Evolutionary conservation across 371 early-diverging fungal species (phyloP).

Genomic region (Syncephalastrum racemosum): DNA sequence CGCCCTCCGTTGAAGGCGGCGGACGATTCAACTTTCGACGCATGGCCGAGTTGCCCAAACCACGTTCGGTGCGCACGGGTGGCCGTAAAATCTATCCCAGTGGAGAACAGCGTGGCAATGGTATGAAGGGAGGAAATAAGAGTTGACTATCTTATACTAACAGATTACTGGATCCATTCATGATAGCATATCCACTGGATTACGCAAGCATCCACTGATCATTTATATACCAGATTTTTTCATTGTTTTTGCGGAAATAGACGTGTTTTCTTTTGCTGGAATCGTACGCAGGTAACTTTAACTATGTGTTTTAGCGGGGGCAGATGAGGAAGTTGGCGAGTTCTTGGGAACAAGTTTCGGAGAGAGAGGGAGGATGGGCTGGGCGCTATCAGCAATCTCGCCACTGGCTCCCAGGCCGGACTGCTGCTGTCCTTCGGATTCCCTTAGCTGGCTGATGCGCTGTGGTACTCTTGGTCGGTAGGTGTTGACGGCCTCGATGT

Average conservation of each 20-base stretch:
- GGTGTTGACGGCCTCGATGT: conserved; percentile 74
- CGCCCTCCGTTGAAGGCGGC: conserved; percentile 33
- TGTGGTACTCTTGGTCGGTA: background rate
- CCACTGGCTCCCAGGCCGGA: conserved; percentile 36
- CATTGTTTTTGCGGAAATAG: background rate
- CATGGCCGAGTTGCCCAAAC: conserved; percentile 30
- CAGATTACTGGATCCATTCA: background rate
- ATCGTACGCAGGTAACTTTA: background rate
- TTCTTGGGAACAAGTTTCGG: conserved; percentile 10
- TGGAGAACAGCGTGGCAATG: conserved; percentile 38
- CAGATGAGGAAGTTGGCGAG: background rate
- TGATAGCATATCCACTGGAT: conserved; percentile 28
- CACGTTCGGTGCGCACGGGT: conserved; percentile 19
- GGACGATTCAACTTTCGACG: conserved; percentile 39
- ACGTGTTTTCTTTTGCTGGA: background rate
- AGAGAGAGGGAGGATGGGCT: conserved; percentile 13
- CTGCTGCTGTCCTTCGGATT: too few species aligned
- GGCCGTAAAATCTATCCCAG: conserved; percentile 35
- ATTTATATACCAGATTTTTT: background rate
- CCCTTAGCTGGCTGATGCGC: background rate
- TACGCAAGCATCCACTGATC: conserved; percentile 16
- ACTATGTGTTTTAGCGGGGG: background rate
- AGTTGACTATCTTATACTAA: background rate
- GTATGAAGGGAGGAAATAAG: conserved; percentile 18
- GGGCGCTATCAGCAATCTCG: conserved; percentile 29